These are phyloP conservation scores for Neurospora cerealis DNA, from an alignment of 495 filamentous ascomycete species.

Conservation along the genomic window DNA sequence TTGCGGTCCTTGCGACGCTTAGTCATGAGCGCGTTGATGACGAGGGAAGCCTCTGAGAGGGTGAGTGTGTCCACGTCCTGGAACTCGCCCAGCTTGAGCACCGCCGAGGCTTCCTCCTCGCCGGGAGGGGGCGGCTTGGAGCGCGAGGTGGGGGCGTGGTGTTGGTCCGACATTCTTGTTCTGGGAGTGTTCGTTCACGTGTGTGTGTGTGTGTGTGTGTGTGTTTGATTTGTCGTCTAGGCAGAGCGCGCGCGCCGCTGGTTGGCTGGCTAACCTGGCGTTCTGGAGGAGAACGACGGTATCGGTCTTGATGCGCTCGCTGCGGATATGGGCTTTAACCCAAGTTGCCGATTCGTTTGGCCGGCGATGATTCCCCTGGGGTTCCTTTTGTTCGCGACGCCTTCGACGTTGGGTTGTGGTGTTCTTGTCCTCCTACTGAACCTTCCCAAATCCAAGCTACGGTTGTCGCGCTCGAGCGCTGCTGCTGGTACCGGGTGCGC, in stretches of 20 bases:
- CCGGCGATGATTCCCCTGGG: background rate
- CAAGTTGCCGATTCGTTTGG: background rate
- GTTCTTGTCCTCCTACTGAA: background rate
- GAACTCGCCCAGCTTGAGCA: constrained; percentile 85
- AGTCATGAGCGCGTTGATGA: constrained; percentile 77
- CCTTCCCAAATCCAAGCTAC: background rate
- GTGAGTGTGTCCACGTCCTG: constrained; percentile 78
- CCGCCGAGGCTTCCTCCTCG: constrained; percentile 77
- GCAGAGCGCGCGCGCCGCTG: background rate
- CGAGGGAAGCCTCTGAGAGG: constrained; percentile 79
- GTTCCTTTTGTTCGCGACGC: background rate
- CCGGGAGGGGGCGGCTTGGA: constrained; percentile 61
- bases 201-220: background rate
- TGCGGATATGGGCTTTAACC: background rate
- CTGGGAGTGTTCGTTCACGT: background rate
- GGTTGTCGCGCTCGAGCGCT: background rate
- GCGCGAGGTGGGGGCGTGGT: constrained; percentile 50
- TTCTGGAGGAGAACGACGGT: background rate
- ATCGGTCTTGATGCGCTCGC: background rate
- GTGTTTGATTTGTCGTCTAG: background rate
- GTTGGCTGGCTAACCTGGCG: background rate
- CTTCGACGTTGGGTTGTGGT: background rate
- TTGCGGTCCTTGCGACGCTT: constrained; percentile 57
- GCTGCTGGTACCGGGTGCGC: background rate
- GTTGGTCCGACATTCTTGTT: constrained; percentile 19